These are phyloP conservation scores for Globisporangium mamillatum DNA, from an alignment of 352 stramenopile genomes.

Conservation along the genomic window DNA sequence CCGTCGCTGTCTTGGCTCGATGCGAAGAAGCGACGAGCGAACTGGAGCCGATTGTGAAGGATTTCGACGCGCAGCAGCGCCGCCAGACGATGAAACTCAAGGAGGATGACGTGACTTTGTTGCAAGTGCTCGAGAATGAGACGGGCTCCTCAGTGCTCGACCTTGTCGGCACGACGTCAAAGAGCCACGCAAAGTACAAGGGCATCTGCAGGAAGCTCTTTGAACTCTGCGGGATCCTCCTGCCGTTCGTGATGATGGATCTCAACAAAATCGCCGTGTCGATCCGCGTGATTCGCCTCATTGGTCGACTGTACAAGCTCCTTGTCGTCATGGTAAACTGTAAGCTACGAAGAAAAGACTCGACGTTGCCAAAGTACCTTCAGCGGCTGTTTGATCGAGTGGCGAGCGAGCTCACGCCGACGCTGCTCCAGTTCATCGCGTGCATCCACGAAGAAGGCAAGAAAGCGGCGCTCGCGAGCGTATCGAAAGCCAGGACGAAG, in stretches of 20 bases:
- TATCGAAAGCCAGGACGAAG: conserved; percentile 15
- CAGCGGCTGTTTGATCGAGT: conserved; percentile 48
- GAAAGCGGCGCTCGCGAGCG: conserved; percentile 9
- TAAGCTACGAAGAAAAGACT: conserved; percentile 42
- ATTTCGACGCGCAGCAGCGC: conserved; percentile 33
- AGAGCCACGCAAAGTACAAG: conserved; percentile 28
- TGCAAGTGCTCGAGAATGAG: conserved; percentile 41
- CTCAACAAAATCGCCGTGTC: conserved; percentile 32
- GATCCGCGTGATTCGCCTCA: conserved; percentile 40
- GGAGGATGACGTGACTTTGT: conserved; percentile 31
- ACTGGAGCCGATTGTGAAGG: conserved; percentile 31
- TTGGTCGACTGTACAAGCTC: conserved; percentile 53
- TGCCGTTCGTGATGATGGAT: conserved; percentile 51
- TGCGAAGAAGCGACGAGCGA: conserved; percentile 31
- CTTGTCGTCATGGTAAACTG: conserved; percentile 36
- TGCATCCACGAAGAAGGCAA: conserved; percentile 50
- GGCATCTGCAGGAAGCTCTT: conserved; percentile 30
- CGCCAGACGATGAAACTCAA: conserved; percentile 37
- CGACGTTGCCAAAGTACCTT: conserved; percentile 37
- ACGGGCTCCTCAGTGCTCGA: conserved; percentile 27
- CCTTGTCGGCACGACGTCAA: conserved; percentile 15
- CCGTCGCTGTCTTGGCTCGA: conserved; percentile 26
- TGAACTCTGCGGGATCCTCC: conserved; percentile 32
- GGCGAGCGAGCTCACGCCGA: conserved; percentile 34
- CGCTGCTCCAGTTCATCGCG: conserved; percentile 48